Percentiles rank a stretch among this genome's conserved stretches.
Conservation (phyloP, 768 basidiomycete species). For the Auricularia cornea region DNA sequence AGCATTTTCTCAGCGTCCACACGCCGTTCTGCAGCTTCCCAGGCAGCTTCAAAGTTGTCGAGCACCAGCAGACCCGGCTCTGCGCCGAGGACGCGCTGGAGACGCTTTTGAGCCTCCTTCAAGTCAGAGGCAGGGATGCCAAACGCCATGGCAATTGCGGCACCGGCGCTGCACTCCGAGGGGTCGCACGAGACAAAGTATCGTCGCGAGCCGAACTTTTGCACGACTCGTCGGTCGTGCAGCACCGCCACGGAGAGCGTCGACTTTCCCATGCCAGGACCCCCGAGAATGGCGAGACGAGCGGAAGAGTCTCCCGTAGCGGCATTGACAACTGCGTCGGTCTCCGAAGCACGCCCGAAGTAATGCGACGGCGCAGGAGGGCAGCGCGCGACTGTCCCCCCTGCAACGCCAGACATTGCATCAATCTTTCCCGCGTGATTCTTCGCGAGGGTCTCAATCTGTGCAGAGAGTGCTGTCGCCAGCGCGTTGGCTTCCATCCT, state of each 20-base stretch:
- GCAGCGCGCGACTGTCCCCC: too few species aligned
- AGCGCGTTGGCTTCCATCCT: too few species aligned
- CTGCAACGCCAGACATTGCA: too few species aligned
- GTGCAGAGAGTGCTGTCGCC: too few species aligned
- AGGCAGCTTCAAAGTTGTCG: constrained; percentile 18
- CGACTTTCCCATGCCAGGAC: constrained; percentile 35
- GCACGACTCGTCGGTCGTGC: constrained; percentile 15
- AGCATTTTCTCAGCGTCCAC: constrained; percentile 14
- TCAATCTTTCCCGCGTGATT: too few species aligned
- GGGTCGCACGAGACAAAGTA: constrained; percentile 29
- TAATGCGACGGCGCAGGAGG: background rate
- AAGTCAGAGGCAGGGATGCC: background rate
- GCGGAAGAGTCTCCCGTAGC: background rate
- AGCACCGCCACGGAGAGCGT: constrained; percentile 27
- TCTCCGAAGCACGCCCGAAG: background rate
- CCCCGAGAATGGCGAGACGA: constrained; percentile 15
- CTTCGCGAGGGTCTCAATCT: too few species aligned
- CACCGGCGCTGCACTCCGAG: background rate
- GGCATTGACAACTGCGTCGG: background rate
- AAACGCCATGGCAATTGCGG: background rate
- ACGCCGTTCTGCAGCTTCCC: constrained; percentile 12
- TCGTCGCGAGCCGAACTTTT: constrained; percentile 16
- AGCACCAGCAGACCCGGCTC: constrained; percentile 12
- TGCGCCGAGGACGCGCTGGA: constrained; percentile 2
- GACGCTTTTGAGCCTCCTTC: background rate